Evolutionary conservation across 768 basidiomycete species (phyloP), one percentile per base, ranked within the genome.

Genomic region (Pisolithus albus): DNA sequence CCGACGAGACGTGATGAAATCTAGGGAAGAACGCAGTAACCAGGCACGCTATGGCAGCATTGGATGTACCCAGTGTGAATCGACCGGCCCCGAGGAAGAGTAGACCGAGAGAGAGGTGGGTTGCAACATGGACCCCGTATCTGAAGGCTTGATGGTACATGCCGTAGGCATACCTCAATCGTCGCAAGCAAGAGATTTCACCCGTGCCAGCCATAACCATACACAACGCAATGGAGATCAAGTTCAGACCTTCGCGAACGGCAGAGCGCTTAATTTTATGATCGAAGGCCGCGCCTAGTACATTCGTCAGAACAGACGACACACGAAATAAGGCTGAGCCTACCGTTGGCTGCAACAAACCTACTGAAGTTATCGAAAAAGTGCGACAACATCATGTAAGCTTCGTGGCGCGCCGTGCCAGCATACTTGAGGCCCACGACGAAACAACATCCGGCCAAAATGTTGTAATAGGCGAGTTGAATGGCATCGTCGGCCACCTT

Each of bases 131-230:
- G 19, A 86, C 83, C 1, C 93, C 93, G 60, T 94, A 98, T 56
- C 86, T 82, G 73, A 84, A 82, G 15, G 76, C 75, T 42, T 81
- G 80, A 56, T 80, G 79, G 61, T 85, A 83, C 77, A 92, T 85
- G 23, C 93, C 95, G 61, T 92, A 97, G 7, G 88, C 83, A 65
- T 90, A 87, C 18, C 96, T 81, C 11, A 98, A 76, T 19, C 93
- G 80, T 18, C 91, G 81, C 16, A 98, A 73, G 58, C 89, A 91
- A 50, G 86, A 87, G 46, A 97, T 81, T 66, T 98, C 93, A 4
- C 96, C 96, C 0, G 93, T 95, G 9, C 96, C 96, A 2, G 95
- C 92, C 91, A 98, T 95, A 40, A 98, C 87, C 79, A 95, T 87
- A 62, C 88, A 84, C 30, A 96, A 70, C 1, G 93, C 76, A 34